Evolutionary conservation across 139 green algal genomes (phyloP).

Genomic region (Chlamydomonas incerta): DNA sequence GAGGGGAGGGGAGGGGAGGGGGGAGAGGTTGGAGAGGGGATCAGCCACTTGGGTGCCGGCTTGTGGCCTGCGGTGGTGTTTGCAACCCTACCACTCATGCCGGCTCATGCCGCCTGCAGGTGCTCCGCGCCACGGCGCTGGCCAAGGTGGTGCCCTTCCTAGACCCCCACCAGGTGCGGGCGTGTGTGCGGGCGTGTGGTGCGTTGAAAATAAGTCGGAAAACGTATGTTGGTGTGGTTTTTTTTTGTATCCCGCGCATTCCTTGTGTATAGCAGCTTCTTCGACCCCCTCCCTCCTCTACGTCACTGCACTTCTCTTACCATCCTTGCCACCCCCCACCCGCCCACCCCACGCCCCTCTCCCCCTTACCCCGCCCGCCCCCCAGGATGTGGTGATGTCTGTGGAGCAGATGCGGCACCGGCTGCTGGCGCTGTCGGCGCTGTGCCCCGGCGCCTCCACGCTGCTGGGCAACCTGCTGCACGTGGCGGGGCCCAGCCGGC

Average conservation of each 20-base stretch:
- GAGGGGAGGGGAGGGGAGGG: background rate
- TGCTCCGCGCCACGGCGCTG: constrained; percentile 66
- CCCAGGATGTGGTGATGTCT: constrained; percentile 64
- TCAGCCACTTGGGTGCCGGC: no score
- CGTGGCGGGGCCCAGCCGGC: background rate
- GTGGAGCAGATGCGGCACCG: constrained; percentile 79
- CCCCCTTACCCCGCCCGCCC: background rate
- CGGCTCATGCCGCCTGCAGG: no score
- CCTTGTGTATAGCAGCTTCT: no score
- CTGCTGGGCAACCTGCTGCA: constrained; percentile 84
- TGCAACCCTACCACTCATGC: no score
- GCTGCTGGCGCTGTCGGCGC: constrained; percentile 76
- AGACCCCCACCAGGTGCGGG: constrained; percentile 79
- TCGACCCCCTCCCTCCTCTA: no score
- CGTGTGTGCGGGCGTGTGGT: constrained; percentile 65
- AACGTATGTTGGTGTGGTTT: no score
- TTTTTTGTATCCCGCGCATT: no score
- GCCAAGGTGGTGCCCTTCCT: constrained; percentile 78
- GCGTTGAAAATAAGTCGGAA: no score
- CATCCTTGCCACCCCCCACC: background rate
- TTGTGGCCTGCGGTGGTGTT: no score
- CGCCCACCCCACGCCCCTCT: background rate
- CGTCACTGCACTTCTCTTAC: background rate
- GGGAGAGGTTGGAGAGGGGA: background rate
- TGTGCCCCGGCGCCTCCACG: constrained; percentile 82